Evolutionary conservation across 2,329 filamentous ascomycete genomes (phyloP).

Genomic region (Beauveria sp.): DNA sequence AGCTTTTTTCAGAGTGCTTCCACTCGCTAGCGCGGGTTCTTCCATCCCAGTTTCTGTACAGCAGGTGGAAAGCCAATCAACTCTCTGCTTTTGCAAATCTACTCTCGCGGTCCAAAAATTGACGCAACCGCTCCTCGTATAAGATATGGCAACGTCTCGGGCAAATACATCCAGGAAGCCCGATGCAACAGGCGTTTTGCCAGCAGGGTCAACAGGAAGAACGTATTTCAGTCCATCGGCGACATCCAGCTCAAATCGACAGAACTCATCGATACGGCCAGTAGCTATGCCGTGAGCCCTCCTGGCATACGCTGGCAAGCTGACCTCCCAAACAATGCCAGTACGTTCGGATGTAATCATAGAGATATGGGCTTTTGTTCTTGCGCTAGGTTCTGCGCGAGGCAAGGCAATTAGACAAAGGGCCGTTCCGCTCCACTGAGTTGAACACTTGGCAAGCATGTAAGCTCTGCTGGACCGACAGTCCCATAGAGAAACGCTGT

Average conservation of each 20-base stretch:
- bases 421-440: slow-evolving; percentile 59
- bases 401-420: slow-evolving; percentile 75
- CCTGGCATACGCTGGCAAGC: slow-evolving; percentile 43
- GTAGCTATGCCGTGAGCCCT: slow-evolving; percentile 18
- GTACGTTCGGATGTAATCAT: slow-evolving; percentile 72
- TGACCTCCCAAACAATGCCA: slow-evolving; percentile 75
- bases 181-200: slow-evolving; percentile 60
- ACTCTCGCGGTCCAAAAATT: slow-evolving; percentile 82
- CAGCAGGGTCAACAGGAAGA: slow-evolving; percentile 80
- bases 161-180: slow-evolving; percentile 83
- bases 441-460: slow-evolving; percentile 44
- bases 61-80: slow-evolving; percentile 79
- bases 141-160: slow-evolving; percentile 78
- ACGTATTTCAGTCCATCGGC: slow-evolving; percentile 56
- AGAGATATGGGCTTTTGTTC: slow-evolving; percentile 62
- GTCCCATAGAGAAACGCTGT: slow-evolving; percentile 72
- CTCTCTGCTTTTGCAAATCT: slow-evolving; percentile 46
- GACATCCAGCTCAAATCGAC: slow-evolving; percentile 58
- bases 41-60: slow-evolving; percentile 70
- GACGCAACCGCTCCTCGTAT: slow-evolving; percentile 65
- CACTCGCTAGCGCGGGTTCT: slow-evolving; percentile 71
- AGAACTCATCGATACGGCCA: slow-evolving; percentile 54
- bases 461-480: slow-evolving; percentile 52
- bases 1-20: slow-evolving; percentile 79
- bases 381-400: slow-evolving; percentile 46